Evolutionary conservation across 192 early-diverging fungal species (phyloP), one percentile per base, ranked within the genome.

Genomic region (Umbelopsis sp.): DNA sequence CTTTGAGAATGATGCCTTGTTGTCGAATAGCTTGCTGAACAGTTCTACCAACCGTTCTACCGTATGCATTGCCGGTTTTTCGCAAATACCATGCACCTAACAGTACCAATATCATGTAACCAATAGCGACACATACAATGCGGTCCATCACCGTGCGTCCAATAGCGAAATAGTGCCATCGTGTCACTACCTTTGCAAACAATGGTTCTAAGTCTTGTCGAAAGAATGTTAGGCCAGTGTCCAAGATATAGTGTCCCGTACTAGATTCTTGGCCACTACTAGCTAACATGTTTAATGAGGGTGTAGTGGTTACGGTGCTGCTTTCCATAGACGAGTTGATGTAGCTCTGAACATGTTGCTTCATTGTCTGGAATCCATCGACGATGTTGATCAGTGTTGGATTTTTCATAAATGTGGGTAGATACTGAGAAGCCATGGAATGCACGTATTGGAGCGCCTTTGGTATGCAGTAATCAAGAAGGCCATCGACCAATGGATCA

Each of bases 401-500:
- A 62, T 62, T 10, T 5, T 34, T 62, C 56, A 62, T 62, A 2
- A 62, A 20, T 4, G 8, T 31, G 24, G 56, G 56, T 31, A 62
- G 26, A 16, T 62, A 10, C 20, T 26, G 56, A 62, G 24, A 29
- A 32, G 56, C 56, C 29, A 62, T 14, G 17, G 56, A 34, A 11
- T 29, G 24, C 16, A 62, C 12, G 2, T 14, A 29, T 29, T 62
- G 29, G 1, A 62, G 31, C 20, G 56, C 31, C 17, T 73, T 71
- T 21, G 84, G 85, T 10, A 84, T 31, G 29, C 72, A 62, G 1
- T 70, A 72, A 74, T 92, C 90, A 20, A 89, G 75, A 12, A 89
- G 52, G n/a, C 88, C 81, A 65, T 94, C 87, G 21, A 91, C 76
- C 11, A 93, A 66, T 1, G 91, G 85, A 70, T 97, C 92, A 3